Base-by-base conservation (phyloP, 768 basidiomycete species). In the Terana coerulea region DNA sequence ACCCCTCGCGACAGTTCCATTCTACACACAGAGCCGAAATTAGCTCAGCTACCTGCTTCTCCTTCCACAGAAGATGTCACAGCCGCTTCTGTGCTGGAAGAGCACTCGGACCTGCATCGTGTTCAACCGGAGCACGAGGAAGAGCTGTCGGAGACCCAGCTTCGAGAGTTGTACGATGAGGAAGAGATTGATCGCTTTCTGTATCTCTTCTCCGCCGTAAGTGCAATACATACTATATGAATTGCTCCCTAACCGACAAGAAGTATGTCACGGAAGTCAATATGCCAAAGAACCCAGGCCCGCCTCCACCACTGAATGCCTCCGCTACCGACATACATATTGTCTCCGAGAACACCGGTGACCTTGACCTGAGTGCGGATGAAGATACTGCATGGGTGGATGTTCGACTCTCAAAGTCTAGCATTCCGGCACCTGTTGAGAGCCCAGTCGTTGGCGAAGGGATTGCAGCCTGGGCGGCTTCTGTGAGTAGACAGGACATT, bases 171-270 rank as follows among this genome's bases (percentile, higher is more conserved):
- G 24, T 85, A 80, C 54, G 83, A 86, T 22, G 73, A 78, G 47
- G 82, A 84, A 61, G 83, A 86, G 67, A 77, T 84, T 12, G 73
- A 80, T 14, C 69, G 80, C 24, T 86, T 82, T 61, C 65, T 86
- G 25, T 61, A 67, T 37, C 61, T 85, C n/a, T 87, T 87, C 64
- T 78, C 81, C 35, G 70, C 74, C 30, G 84, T 84, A 60, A 62
- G 76, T 68, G 40, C 41, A 49, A 25, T 12, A 33, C 17, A 12
- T 21, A 30, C 5, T 31, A 3, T 42, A 45, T 8, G 14, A 15
- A 45, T 35, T 28, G n/a, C n/a, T n/a, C n/a, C 31, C 36, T 37
- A 28, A 49, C 24, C 2, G 14, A 14, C 24, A 25, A 29, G 26
- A 22, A 86, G 84, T 76, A 82, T 67, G 80, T 86, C 4, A 76